Evolutionary conservation across 73 alveolate species (phyloP).

Genomic region (Uronychia binucleata): DNA sequence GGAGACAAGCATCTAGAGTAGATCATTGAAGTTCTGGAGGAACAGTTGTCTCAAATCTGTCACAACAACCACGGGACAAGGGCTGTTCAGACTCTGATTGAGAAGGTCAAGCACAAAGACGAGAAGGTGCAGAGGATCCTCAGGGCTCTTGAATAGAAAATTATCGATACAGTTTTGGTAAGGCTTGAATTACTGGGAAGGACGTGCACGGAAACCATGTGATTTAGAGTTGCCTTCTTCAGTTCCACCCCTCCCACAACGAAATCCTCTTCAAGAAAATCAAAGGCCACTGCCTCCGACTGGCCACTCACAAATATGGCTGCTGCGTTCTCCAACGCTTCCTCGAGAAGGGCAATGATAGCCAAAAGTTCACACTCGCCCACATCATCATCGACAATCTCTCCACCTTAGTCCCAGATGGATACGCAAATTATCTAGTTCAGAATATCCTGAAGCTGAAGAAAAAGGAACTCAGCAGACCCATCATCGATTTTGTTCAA

Average conservation of each 20-base stretch:
- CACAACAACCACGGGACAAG: conserved; percentile 82
- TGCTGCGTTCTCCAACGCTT: conserved; percentile 83
- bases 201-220: conserved; percentile 85
- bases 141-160: conserved; percentile 36
- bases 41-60: conserved; percentile 59
- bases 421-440: conserved; percentile 81
- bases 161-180: conserved; percentile 56
- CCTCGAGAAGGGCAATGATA: conserved; percentile 52
- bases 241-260: conserved; percentile 40
- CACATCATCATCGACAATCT: background rate
- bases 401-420: conserved; percentile 49
- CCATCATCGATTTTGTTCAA: background rate
- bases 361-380: conserved; percentile 42
- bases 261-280: conserved; percentile 56
- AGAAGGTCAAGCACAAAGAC: conserved; percentile 29
- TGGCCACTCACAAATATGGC: conserved; percentile 85
- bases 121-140: conserved; percentile 43
- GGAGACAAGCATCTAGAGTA: conserved; percentile 36
- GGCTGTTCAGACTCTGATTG: conserved; percentile 78
- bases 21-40: too few species aligned
- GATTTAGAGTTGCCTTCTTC: conserved; percentile 53
- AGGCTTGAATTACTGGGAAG: conserved; percentile 13
- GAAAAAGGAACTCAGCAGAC: background rate
- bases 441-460: conserved; percentile 52
- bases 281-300: conserved; percentile 37